phyloP scores from a whole-genome alignment of 139 green algal species.

The Nannochloris sp. region DNA sequence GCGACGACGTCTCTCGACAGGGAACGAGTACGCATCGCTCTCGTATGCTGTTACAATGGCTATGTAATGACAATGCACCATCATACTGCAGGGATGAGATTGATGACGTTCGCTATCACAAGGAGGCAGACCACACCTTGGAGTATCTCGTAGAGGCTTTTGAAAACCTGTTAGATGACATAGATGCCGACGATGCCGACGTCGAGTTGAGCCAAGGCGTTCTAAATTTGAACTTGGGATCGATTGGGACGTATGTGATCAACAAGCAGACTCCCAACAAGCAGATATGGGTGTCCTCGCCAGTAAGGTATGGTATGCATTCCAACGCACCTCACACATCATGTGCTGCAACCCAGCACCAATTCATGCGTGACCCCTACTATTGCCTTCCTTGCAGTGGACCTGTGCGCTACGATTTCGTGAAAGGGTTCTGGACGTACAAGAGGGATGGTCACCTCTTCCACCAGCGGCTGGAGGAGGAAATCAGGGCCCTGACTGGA shows the following conservation, averaged over 20 bases:
- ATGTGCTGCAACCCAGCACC: too few relatives aligned
- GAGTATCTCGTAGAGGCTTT: slow-evolving; percentile 50
- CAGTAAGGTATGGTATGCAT: slow-evolving; percentile 33
- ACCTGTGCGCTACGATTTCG: slow-evolving; percentile 44
- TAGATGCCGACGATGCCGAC: slow-evolving; percentile 37
- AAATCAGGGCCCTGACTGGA: slow-evolving; percentile 50
- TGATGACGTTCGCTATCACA: slow-evolving; percentile 45
- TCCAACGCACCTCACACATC: neutral
- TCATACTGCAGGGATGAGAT: slow-evolving; percentile 2
- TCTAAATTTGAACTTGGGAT: slow-evolving; percentile 65
- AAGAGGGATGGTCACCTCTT: slow-evolving; percentile 52
- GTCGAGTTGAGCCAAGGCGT: slow-evolving; percentile 76
- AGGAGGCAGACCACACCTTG: slow-evolving; percentile 40
- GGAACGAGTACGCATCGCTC: too few relatives aligned
- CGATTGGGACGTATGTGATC: slow-evolving; percentile 85
- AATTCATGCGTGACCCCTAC: neutral
- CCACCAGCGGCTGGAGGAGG: slow-evolving; percentile 43
- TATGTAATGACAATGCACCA: neutral
- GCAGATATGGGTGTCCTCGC: slow-evolving; percentile 94
- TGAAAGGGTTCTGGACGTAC: slow-evolving; percentile 64
- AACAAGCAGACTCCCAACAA: slow-evolving; percentile 97
- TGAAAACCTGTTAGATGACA: slow-evolving; percentile 51
- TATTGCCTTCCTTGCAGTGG: slow-evolving; percentile 15
- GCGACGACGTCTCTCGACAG: too few relatives aligned
- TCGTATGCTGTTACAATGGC: too few relatives aligned